phyloP scores from a whole-genome alignment of 2,329 filamentous ascomycete species.

The Lachnellula cervina region DNA sequence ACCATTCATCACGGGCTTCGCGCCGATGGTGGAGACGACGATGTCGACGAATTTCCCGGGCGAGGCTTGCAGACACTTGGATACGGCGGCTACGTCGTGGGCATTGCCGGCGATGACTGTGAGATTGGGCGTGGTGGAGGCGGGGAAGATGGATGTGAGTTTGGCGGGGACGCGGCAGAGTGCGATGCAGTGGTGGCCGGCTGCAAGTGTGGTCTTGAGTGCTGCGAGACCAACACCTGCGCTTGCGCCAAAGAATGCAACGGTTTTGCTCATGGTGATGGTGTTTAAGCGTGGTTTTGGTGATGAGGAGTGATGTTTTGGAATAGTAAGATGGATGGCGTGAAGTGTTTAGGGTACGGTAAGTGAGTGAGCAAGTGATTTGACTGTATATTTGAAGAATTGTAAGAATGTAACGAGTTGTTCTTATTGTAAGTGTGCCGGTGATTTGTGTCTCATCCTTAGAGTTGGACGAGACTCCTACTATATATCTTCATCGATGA shows the following conservation, averaged over 20 bases:
- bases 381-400: too few relatives aligned
- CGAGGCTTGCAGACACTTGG: not conserved
- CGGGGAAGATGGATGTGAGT: not conserved
- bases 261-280: slow-evolving; percentile 23
- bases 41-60: not conserved
- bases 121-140: not conserved
- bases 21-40: not conserved
- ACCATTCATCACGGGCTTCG: not conserved
- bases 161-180: slow-evolving; percentile 3
- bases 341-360: too few relatives aligned
- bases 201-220: slow-evolving; percentile 23
- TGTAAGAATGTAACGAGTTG: too few relatives aligned
- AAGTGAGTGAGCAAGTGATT: too few relatives aligned
- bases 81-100: not conserved
- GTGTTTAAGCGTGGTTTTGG: not conserved
- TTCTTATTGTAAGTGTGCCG: not conserved
- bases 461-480: not conserved
- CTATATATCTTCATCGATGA: not conserved
- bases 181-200: slow-evolving; percentile 33
- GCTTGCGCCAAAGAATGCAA: slow-evolving; percentile 51
- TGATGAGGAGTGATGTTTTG: not conserved
- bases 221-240: slow-evolving; percentile 39
- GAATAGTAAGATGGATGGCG: not conserved
- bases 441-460: not conserved
- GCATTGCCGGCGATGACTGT: not conserved